A percentile compares a stretch with the other conserved stretches of the same genome.
Evolutionary conservation across 306 rosid species (phyloP).

Genomic region (Glycine soja): DNA sequence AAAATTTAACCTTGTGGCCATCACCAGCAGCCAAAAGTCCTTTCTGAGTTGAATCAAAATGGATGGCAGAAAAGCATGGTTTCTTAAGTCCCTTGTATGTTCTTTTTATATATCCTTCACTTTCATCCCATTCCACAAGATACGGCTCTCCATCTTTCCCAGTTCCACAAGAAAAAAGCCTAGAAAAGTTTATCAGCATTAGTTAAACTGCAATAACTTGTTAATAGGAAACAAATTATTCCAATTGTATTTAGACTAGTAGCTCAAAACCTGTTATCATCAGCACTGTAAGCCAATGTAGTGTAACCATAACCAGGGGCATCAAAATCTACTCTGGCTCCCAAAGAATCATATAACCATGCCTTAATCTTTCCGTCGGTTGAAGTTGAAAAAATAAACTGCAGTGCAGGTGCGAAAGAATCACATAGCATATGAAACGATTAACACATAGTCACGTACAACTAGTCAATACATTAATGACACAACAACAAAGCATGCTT

Average conservation of each 20-base stretch:
- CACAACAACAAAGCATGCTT: constrained; percentile 29
- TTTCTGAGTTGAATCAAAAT: constrained; percentile 48
- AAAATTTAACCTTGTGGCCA: constrained; percentile 49
- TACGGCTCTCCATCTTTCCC: constrained; percentile 51
- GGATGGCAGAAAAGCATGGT: constrained; percentile 37
- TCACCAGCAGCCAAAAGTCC: constrained; percentile 58
- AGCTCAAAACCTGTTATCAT: constrained; percentile 49
- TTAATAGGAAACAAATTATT: not conserved
- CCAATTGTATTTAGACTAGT: not conserved
- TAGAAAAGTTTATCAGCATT: constrained; percentile 22
- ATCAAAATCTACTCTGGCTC: constrained; percentile 32
- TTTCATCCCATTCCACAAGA: constrained; percentile 60
- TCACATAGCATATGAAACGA: constrained; percentile 1
- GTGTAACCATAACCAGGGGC: constrained; percentile 52
- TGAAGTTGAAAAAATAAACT: constrained; percentile 51
- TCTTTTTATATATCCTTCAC: constrained; percentile 46
- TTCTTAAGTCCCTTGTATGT: constrained; percentile 51
- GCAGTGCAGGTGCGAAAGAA: constrained; percentile 25
- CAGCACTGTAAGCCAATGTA: constrained; percentile 50
- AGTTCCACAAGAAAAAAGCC: constrained; percentile 58
- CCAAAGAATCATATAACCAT: constrained; percentile 43
- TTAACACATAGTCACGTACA: not conserved
- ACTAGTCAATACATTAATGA: not conserved
- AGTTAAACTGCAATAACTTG: not conserved
- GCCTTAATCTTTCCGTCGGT: constrained; percentile 53